Evolutionary conservation across 1,139 yeast genomes (phyloP).

Genomic region (Taphrina confusa): DNA sequence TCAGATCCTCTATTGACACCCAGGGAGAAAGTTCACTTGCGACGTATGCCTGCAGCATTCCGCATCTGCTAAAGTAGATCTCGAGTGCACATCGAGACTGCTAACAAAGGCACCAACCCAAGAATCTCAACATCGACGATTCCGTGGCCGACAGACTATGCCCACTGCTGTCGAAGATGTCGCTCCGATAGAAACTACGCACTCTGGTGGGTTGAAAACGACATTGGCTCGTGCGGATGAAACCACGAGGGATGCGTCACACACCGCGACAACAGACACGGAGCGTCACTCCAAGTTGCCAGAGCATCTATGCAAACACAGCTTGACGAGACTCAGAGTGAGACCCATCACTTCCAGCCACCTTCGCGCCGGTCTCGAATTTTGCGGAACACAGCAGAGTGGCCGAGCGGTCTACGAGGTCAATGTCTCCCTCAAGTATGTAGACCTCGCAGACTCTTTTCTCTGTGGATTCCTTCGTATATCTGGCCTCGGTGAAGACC

Average conservation of each 20-base stretch:
- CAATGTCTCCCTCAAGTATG: slow-evolving; percentile 67
- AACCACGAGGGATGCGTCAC: background rate
- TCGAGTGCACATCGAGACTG: too few species aligned
- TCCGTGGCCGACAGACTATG: background rate
- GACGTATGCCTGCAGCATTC: too few species aligned
- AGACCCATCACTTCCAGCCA: slow-evolving; percentile 40
- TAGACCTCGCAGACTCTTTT: slow-evolving; percentile 62
- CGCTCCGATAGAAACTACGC: slow-evolving; percentile 6
- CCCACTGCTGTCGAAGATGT: slow-evolving; percentile 25
- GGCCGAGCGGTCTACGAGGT: slow-evolving; percentile 68
- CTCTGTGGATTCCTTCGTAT: slow-evolving; percentile 79
- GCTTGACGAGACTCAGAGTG: slow-evolving; percentile 14
- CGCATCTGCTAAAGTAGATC: too few species aligned
- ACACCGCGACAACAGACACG: background rate
- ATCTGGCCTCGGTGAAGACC: slow-evolving; percentile 71
- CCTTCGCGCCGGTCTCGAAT: slow-evolving; percentile 64
- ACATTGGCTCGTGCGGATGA: slow-evolving; percentile 15
- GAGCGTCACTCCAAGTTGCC: background rate
- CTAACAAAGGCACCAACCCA: too few species aligned
- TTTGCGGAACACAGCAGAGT: slow-evolving; percentile 73
- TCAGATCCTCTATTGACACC: too few species aligned
- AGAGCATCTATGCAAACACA: background rate
- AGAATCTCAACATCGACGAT: too few species aligned
- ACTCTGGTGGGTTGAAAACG: slow-evolving; percentile 9
- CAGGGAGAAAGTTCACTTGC: too few species aligned